A percentile compares a stretch with the other conserved stretches of the same genome.
phyloP scores from a whole-genome alignment of 768 basidiomycete species.

The Trametes villosa region DNA sequence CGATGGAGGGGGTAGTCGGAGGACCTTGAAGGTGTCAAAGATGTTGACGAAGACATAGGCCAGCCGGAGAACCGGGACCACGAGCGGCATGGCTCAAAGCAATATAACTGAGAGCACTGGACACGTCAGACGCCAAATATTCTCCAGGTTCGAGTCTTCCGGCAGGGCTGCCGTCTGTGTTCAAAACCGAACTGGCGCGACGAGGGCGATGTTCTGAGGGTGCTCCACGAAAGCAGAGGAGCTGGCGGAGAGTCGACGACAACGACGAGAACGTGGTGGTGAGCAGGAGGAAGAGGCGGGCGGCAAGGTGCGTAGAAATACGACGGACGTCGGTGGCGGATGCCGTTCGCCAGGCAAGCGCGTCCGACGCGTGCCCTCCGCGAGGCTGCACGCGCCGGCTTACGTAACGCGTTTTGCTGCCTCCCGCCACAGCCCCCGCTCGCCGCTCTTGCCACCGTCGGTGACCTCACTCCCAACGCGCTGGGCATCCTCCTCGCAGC shows the following conservation, averaged over 20 bases:
- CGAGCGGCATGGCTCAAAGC: slow-evolving; percentile 59
- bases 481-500: too few relatives aligned
- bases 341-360: slow-evolving; percentile 18
- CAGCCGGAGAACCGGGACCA: slow-evolving; percentile 67
- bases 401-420: slow-evolving; percentile 23
- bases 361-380: slow-evolving; percentile 25
- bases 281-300: neutral
- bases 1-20: slow-evolving; percentile 66
- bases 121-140: neutral
- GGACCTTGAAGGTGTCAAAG: slow-evolving; percentile 83
- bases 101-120: neutral
- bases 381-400: slow-evolving; percentile 22
- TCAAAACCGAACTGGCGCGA: neutral
- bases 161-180: neutral
- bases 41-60: slow-evolving; percentile 78
- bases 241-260: neutral
- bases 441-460: slow-evolving; percentile 1
- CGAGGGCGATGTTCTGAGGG: neutral
- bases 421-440: slow-evolving; percentile 6
- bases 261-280: slow-evolving; percentile 14
- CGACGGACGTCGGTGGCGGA: slow-evolving; percentile 18
- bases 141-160: neutral
- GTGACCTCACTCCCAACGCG: slow-evolving; percentile 1
- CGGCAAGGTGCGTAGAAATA: slow-evolving; percentile 16
- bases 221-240: neutral